These are phyloP conservation scores for Exserohilum rostratum DNA, from an alignment of 2,329 filamentous ascomycete species.

Conservation along the genomic window DNA sequence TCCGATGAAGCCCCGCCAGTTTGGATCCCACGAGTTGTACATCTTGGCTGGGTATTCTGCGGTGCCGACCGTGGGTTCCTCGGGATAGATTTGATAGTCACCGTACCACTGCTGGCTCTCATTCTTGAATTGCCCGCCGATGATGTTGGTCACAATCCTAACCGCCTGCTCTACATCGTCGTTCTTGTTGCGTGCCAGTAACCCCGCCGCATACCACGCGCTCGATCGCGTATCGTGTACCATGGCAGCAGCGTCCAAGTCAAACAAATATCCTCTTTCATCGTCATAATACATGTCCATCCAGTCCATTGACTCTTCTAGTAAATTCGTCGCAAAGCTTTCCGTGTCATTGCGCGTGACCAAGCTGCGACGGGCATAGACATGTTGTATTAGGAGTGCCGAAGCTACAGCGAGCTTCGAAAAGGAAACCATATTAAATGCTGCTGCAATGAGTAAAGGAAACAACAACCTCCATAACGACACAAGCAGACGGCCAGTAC, in stretches of 20 bases:
- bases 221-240: conserved; percentile 64
- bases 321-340: conserved; percentile 19
- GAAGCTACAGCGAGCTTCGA: conserved; percentile 19
- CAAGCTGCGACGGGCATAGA: conserved; percentile 11
- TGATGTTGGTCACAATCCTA: conserved; percentile 61
- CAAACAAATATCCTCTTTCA: conserved; percentile 60
- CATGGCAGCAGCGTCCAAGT: conserved; percentile 55
- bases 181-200: conserved; percentile 61
- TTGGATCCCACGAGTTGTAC: conserved; percentile 67
- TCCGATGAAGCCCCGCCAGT: conserved; percentile 69
- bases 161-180: conserved; percentile 59
- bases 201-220: conserved; percentile 64
- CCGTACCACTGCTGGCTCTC: conserved; percentile 62
- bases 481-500: not conserved
- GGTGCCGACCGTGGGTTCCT: conserved; percentile 64
- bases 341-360: conserved; percentile 25
- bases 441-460: not conserved
- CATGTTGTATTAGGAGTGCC: conserved; percentile 12
- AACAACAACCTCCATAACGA: not conserved
- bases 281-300: conserved; percentile 63
- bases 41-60: conserved; percentile 57
- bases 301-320: conserved; percentile 60
- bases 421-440: conserved; percentile 11
- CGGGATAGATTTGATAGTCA: conserved; percentile 61
- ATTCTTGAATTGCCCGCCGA: conserved; percentile 60